These are phyloP conservation scores for Didymella pomorum DNA, from an alignment of 2,329 filamentous ascomycete genomes.

Conservation along the genomic window DNA sequence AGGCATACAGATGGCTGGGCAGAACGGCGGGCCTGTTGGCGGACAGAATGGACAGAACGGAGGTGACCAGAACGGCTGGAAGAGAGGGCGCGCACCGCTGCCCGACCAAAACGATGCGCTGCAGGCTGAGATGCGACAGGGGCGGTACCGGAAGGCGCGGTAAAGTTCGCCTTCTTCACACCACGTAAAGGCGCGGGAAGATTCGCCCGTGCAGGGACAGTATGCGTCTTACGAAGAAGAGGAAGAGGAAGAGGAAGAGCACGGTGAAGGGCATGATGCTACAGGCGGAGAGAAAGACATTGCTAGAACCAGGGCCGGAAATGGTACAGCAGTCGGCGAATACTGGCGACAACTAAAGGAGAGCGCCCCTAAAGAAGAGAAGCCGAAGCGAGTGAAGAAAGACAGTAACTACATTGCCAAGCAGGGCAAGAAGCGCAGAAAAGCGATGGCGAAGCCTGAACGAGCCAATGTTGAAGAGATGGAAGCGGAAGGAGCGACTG, in stretches of 20 bases:
- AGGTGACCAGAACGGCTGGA: slow-evolving; percentile 13
- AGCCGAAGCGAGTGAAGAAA: background rate
- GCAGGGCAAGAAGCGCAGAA: background rate
- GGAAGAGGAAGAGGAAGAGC: background rate
- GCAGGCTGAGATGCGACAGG: slow-evolving; percentile 74
- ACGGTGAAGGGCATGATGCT: background rate
- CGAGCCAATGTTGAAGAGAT: background rate
- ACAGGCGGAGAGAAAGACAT: too few species aligned
- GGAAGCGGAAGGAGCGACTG: background rate
- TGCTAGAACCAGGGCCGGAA: too few species aligned
- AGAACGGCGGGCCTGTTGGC: slow-evolving; percentile 1
- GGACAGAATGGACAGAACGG: slow-evolving; percentile 39
- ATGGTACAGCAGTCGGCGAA: background rate
- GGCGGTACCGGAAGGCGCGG: slow-evolving; percentile 54
- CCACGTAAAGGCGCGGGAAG: background rate
- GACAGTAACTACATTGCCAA: background rate
- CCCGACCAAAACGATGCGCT: slow-evolving; percentile 86
- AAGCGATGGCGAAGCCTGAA: background rate
- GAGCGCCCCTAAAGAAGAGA: background rate
- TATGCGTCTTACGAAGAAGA: background rate
- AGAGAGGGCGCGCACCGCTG: slow-evolving; percentile 67
- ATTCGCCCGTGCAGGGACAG: background rate
- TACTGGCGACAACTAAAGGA: background rate
- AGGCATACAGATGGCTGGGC: slow-evolving; percentile 19
- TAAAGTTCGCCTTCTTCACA: slow-evolving; percentile 6